Evolutionary conservation across 2,329 filamentous ascomycete species (phyloP), one percentile per base, ranked within the genome.

Genomic region (Alternaria triticina): DNA sequence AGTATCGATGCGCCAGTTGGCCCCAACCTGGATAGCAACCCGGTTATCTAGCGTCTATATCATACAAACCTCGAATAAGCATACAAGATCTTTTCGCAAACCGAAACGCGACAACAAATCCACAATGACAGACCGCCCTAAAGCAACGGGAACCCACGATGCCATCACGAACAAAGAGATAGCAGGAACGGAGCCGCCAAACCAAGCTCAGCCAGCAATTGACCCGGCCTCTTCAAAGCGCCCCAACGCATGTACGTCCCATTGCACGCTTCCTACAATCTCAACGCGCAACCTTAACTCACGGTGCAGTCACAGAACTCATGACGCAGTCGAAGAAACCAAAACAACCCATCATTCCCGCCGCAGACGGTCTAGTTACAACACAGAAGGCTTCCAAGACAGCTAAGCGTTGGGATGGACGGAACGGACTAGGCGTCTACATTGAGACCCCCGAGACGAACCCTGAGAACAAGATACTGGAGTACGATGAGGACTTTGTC

Each of bases 401-500:
- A 12, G 27, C 62, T 6, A 73, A 69, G 56, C 57, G 60, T 22
- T 67, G 61, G 49, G 82, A 81, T 15, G 80, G 83, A 50, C 85
- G 89, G 58, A 85, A 90, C 66, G 90, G 85, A 0, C 85, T 96
- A 0, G 87, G 88, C 46, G 81, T 84, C 20, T 96, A 96, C 79
- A 89, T 91, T 52, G 72, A 82, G 8, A 80, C 88, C 57, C 92
- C 92, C 0, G 83, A 86, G 33, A 82, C 84, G 1, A 90, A 88
- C 71, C 85, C 89, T 1, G 69, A 84, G 6, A 84, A 83, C 25
- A 82, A 86, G 9, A 86, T 94, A 2, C 83, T 96, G 58, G 90
- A 89, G 74, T 83, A 89, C 79, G 87, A 88, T 67, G 83, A 87
- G n/a, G 82, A 88, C 64, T 93, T 91, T 69, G 91, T 94, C 54